phyloP scores from a whole-genome alignment of 768 basidiomycete species.

The Boletellus ananas region DNA sequence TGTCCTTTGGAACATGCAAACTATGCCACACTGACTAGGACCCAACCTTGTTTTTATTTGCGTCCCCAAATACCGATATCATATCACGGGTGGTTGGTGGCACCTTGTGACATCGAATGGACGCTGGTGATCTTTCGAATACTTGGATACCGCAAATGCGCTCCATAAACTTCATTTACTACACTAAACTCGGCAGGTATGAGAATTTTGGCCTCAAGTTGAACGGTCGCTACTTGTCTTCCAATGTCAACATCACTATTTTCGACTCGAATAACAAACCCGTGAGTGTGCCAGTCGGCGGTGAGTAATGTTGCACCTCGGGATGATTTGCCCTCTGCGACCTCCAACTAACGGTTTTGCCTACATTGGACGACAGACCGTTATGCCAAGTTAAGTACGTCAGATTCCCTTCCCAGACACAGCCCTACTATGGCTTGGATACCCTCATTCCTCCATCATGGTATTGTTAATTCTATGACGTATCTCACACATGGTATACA shows the following conservation, averaged over 20 bases:
- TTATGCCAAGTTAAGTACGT: slow-evolving; percentile 72
- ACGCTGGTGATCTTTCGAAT: too few species aligned
- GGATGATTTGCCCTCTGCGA: neutral
- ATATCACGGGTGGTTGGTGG: too few species aligned
- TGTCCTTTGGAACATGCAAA: slow-evolving; percentile 6
- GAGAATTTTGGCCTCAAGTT: slow-evolving; percentile 59
- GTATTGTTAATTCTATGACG: neutral
- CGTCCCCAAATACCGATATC: too few species aligned
- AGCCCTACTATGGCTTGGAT: too few species aligned
- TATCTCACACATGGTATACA: too few species aligned
- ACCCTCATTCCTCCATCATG: too few species aligned
- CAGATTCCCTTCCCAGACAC: too few species aligned
- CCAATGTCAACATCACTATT: slow-evolving; percentile 83
- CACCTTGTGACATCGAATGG: too few species aligned
- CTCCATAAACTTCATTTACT: too few species aligned
- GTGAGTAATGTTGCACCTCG: slow-evolving; percentile 21
- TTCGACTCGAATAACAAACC: slow-evolving; percentile 39
- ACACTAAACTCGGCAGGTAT: slow-evolving; percentile 37
- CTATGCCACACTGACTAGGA: slow-evolving; percentile 3
- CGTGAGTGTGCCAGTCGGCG: slow-evolving; percentile 49
- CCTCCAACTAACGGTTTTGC: slow-evolving; percentile 33
- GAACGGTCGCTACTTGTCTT: slow-evolving; percentile 74
- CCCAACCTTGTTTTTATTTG: too few species aligned
- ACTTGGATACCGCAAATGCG: too few species aligned
- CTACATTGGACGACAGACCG: slow-evolving; percentile 38